Base-by-base conservation (phyloP, 2,329 filamentous ascomycete genomes). In the Ophiostoma piceae region DNA sequence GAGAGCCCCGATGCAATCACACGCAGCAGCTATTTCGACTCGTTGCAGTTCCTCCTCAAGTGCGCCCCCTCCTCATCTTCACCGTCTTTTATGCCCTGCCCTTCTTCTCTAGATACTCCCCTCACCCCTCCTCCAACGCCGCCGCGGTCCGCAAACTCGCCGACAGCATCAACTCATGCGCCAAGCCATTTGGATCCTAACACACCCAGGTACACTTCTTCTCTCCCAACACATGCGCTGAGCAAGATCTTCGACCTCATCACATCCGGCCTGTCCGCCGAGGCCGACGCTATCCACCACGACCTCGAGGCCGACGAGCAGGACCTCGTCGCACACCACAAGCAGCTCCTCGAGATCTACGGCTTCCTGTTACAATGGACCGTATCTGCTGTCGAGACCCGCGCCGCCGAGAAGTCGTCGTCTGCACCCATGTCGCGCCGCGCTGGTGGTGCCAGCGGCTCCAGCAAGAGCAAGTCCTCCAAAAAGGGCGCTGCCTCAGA, bases 361-460 rank as follows among this genome's bases (percentile, higher is more conserved):
- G 94, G 90, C 43, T 99, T 97, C 77, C 83, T 99, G 12, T 82
- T 99, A 67, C 94, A 97, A 79, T 99, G 95, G 96, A 92, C 92
- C 7, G 90, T 98, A 73, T 90, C 93, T 7, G 92, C 91, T n/a
- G 92, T 97, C 67, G 95, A 99, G 80, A 90, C 91, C 54, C 96
- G 97, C 80, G 91, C 93, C 1, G 91, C 93, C 65, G 95, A 98
- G 79, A 98, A 96, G 80, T 88, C 92, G 0, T 88, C 90, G 1
- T 82, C 89, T 8, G 85, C 89, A 1, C 88, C 90, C 2, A 87
- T 85, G n/a, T 85, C 87, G 8, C 85, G 92, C 76, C 3, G 68
- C 16, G 32, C 62, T 16, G 35, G 77, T n/a, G 77, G 76, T 68
- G 77, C 80, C 74, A 94, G 32, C 62, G 35, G 62, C 6, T n/a